These are phyloP conservation scores for Fusarium decemcellulare DNA, from an alignment of 2,329 filamentous ascomycete genomes.

Conservation along the genomic window DNA sequence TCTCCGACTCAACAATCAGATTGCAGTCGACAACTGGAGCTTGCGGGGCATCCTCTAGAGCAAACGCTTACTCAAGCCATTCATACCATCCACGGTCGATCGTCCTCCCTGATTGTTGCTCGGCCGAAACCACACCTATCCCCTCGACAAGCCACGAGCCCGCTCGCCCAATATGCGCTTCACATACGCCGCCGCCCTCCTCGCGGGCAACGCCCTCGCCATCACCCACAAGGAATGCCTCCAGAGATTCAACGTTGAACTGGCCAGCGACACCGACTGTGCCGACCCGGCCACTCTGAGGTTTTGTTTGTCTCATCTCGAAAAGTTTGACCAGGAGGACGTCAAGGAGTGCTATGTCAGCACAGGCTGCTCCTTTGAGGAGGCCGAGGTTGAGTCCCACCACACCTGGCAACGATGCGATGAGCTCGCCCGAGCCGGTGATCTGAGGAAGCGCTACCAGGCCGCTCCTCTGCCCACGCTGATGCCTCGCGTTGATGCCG, in stretches of 20 bases:
- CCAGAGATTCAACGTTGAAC: conserved; percentile 52
- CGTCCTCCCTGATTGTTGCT: conserved; percentile 2
- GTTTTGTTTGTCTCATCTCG: conserved; percentile 57
- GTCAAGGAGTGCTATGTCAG: conserved; percentile 56
- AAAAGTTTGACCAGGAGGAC: conserved; percentile 49
- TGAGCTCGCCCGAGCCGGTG: conserved; percentile 42
- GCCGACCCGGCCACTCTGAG: conserved; percentile 59
- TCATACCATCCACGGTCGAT: background rate
- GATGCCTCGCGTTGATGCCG: conserved; percentile 33
- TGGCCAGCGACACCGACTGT: conserved; percentile 60
- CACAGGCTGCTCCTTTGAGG: conserved; percentile 52
- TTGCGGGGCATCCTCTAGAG: conserved; percentile 42
- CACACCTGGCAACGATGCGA: conserved; percentile 52
- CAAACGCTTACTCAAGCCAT: conserved; percentile 14
- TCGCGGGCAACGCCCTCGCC: conserved; percentile 53
- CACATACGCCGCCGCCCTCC: conserved; percentile 50
- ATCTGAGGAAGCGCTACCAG: conserved; percentile 49
- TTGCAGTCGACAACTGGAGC: conserved; percentile 33
- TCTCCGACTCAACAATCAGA: conserved; percentile 3
- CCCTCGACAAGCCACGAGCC: background rate
- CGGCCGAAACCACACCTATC: background rate
- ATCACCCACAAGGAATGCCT: conserved; percentile 57
- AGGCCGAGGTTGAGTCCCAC: conserved; percentile 50
- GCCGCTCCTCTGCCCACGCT: conserved; percentile 38
- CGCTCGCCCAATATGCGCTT: conserved; percentile 47